Evolutionary conservation across 2,329 filamentous ascomycete species (phyloP).

Genomic region (Aspergillus latus): DNA sequence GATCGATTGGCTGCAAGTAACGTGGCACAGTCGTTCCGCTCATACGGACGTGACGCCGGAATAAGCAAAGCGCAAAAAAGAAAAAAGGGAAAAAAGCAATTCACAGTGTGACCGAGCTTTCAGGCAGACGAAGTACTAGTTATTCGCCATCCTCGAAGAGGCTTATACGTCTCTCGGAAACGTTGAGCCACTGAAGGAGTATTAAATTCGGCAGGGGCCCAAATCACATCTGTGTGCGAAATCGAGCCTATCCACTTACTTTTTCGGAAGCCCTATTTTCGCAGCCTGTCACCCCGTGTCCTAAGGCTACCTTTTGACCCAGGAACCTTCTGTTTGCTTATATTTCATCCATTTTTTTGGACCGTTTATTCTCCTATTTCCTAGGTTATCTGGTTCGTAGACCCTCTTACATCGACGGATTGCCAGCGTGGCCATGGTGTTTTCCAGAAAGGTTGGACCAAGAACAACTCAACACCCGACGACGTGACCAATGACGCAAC

Average conservation of each 20-base stretch:
- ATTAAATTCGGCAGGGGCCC: conserved; percentile 12
- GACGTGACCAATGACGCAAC: conserved; percentile 34
- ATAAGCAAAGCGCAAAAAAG: conserved; percentile 11
- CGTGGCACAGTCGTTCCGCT: conserved; percentile 15
- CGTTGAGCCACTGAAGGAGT: background rate
- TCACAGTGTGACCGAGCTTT: conserved; percentile 11
- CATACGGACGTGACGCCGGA: conserved; percentile 1
- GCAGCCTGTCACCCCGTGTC: conserved; percentile 10
- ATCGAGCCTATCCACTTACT: conserved; percentile 9
- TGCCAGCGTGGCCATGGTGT: conserved; percentile 21
- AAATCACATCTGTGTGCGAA: conserved; percentile 16
- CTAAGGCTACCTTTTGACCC: background rate
- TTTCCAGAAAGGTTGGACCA: conserved; percentile 14
- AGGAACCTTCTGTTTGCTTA: background rate
- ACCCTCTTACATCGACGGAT: conserved; percentile 3
- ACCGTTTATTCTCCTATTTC: background rate
- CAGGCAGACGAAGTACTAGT: conserved; percentile 11
- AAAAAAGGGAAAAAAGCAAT: background rate
- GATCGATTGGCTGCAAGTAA: conserved; percentile 17
- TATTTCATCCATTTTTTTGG: background rate
- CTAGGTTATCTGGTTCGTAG: background rate
- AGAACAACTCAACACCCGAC: conserved; percentile 15
- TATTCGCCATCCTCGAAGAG: conserved; percentile 8
- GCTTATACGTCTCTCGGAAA: conserved; percentile 10
- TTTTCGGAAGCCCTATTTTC: conserved; percentile 5